Conservation (phyloP, 2,329 filamentous ascomycete genomes). For the Colletotrichum sp. region DNA sequence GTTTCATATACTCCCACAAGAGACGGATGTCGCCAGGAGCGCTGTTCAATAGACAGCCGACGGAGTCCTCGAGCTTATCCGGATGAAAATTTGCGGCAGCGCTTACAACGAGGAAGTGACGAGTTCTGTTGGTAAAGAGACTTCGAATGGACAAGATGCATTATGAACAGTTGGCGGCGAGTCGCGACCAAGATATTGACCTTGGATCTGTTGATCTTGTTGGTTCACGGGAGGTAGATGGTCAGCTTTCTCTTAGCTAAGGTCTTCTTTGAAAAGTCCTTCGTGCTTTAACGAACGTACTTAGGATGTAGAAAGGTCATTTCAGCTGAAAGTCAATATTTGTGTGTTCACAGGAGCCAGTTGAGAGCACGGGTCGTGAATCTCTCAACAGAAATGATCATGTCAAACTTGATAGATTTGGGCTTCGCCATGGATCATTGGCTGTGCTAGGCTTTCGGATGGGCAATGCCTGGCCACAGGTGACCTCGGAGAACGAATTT, state of each 20-base stretch:
- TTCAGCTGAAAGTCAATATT: background rate
- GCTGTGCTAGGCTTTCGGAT: fast-evolving
- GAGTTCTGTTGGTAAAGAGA: fast-evolving
- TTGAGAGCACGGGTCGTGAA: background rate
- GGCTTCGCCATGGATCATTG: background rate
- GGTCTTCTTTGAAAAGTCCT: background rate
- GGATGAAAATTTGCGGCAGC: background rate
- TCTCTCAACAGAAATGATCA: background rate
- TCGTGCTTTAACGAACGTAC: background rate
- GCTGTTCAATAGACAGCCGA: background rate
- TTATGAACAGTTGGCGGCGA: background rate
- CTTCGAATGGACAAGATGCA: background rate
- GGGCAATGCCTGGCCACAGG: background rate
- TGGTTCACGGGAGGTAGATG: background rate
- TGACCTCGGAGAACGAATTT: background rate
- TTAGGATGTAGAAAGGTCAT: no score
- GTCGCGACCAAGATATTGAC: background rate
- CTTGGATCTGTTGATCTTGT: background rate
- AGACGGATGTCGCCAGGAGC: fast-evolving
- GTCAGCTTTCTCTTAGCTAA: background rate
- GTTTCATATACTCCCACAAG: background rate
- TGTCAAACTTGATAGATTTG: background rate
- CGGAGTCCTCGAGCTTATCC: background rate
- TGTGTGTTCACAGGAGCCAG: background rate
- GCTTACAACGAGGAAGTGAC: background rate